Conservation (phyloP, 352 stramenopile species). For the Ophiocytium majus region DNA sequence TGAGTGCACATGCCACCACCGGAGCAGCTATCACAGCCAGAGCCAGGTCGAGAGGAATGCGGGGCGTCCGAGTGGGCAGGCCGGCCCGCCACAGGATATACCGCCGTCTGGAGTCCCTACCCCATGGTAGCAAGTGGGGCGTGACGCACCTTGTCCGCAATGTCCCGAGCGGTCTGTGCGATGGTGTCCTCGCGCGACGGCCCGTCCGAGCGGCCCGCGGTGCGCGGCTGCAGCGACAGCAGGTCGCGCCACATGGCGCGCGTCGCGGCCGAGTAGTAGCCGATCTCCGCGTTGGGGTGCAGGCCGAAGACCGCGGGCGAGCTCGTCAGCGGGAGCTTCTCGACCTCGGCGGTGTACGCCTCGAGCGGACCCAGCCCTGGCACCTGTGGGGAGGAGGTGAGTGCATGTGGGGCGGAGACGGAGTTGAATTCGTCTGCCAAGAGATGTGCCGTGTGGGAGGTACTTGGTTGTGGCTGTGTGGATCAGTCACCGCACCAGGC, state of each 20-base stretch:
- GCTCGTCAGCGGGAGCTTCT: conserved; percentile 85
- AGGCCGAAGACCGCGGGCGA: conserved; percentile 89
- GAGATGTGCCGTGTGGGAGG: too few species aligned
- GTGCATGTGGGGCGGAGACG: neutral
- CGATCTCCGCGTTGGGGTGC: conserved; percentile 92
- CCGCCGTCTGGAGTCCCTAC: too few species aligned
- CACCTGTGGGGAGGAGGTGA: neutral
- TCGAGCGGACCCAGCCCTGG: conserved; percentile 61
- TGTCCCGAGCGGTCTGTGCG: conserved; percentile 76
- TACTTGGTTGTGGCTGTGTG: too few species aligned
- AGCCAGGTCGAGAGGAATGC: too few species aligned
- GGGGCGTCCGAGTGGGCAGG: too few species aligned
- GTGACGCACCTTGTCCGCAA: conserved; percentile 74
- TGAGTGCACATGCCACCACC: too few species aligned
- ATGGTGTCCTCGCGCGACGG: conserved; percentile 89
- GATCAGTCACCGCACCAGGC: too few species aligned
- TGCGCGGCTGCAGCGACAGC: conserved; percentile 81
- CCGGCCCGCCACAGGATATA: too few species aligned
- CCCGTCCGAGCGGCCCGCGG: conserved; percentile 64
- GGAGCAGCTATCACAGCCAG: too few species aligned
- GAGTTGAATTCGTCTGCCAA: too few species aligned
- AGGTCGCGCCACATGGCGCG: conserved; percentile 88
- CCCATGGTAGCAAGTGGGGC: too few species aligned
- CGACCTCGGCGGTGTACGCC: conserved; percentile 74
- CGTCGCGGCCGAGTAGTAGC: conserved; percentile 90